These are phyloP conservation scores for Phyllosticta citribraziliensis DNA, from an alignment of 2,329 filamentous ascomycete genomes.

Conservation along the genomic window DNA sequence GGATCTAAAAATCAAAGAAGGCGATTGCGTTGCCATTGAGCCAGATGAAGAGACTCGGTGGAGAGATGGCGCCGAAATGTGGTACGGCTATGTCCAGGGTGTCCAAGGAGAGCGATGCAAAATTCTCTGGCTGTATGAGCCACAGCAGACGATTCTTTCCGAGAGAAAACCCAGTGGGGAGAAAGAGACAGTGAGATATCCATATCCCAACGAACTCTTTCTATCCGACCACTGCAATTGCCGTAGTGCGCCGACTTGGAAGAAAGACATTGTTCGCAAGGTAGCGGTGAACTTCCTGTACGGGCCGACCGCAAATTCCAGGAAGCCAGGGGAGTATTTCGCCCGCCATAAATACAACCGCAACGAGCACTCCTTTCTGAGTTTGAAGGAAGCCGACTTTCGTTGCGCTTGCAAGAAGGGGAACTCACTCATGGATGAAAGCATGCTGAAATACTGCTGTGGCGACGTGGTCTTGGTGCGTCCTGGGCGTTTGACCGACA, in stretches of 20 bases:
- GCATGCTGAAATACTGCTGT: constrained; percentile 9
- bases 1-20: constrained; percentile 14
- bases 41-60: constrained; percentile 45
- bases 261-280: too few relatives aligned
- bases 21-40: constrained; percentile 41
- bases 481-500: not conserved
- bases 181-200: constrained; percentile 47
- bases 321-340: constrained; percentile 35
- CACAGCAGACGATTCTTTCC: constrained; percentile 60
- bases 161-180: constrained; percentile 15
- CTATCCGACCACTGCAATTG: too few relatives aligned
- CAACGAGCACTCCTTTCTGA: constrained; percentile 51
- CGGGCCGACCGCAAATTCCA: constrained; percentile 36
- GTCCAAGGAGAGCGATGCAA: constrained; percentile 29
- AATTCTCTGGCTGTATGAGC: constrained; percentile 65
- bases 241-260: too few relatives aligned
- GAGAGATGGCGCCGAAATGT: constrained; percentile 46
- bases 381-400: constrained; percentile 45
- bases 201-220: constrained; percentile 64
- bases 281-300: constrained; percentile 49
- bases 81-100: constrained; percentile 61
- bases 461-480: constrained; percentile 12
- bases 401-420: not conserved
- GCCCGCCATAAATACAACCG: constrained; percentile 60
- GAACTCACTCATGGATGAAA: constrained; percentile 17